phyloP scores from a whole-genome alignment of 2,329 filamentous ascomycete species.

The Venturia oleaginea region DNA sequence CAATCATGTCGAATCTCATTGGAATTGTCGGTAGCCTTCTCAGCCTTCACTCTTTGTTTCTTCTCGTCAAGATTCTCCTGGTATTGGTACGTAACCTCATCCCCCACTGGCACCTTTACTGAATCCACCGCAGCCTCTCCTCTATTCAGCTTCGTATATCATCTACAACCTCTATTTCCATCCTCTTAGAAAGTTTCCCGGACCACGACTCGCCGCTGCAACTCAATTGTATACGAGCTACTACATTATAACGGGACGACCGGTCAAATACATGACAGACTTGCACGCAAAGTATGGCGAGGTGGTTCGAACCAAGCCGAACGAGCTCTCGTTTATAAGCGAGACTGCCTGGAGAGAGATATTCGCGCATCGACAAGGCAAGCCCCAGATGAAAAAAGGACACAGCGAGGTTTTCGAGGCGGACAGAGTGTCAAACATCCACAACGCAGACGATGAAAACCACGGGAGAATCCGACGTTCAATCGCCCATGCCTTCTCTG shows the following conservation, averaged over 20 bases:
- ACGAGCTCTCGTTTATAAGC: slow-evolving; percentile 19
- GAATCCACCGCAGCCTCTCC: not conserved
- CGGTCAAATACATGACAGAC: not conserved
- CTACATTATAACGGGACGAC: not conserved
- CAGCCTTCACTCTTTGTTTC: too few species aligned
- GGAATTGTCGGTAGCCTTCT: too few species aligned
- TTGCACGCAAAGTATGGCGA: slow-evolving; percentile 18
- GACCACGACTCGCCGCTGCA: slow-evolving; percentile 4
- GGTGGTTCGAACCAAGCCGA: slow-evolving; percentile 20
- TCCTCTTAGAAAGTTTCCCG: slow-evolving; percentile 9
- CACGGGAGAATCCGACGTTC: slow-evolving; percentile 39
- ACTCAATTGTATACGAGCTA: not conserved
- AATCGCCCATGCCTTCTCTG: slow-evolving; percentile 38
- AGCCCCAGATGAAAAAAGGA: not conserved
- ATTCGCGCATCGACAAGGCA: not conserved
- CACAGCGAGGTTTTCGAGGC: not conserved
- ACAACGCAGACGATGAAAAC: slow-evolving; percentile 15
- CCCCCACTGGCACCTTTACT: not conserved
- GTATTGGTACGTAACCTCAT: not conserved
- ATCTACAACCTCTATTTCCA: slow-evolving; percentile 18
- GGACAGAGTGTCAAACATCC: not conserved
- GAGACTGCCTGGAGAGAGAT: slow-evolving; percentile 21
- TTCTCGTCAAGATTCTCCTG: too few species aligned
- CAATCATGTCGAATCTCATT: too few species aligned
- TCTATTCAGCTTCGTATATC: not conserved